A percentile compares a stretch with the other conserved stretches of the same genome.
phyloP scores from a whole-genome alignment of 1,284 basidiomycete species.

The Rhodofomes roseus region DNA sequence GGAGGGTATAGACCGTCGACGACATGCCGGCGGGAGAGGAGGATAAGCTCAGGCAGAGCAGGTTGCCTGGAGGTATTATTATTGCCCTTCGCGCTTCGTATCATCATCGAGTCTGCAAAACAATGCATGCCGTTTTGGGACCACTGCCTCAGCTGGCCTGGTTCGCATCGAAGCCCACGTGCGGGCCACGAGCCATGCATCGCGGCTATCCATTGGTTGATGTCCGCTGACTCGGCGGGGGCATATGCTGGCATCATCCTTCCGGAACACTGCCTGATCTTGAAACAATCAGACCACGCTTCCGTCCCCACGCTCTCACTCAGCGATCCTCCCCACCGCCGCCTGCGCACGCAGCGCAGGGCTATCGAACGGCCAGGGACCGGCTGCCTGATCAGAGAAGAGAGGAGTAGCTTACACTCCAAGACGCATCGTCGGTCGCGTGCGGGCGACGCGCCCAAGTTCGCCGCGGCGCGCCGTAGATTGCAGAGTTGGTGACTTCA shows the following conservation, averaged over 20 bases:
- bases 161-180: slow-evolving; percentile 18
- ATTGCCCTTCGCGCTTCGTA: slow-evolving; percentile 4
- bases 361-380: too few relatives aligned
- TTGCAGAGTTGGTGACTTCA: too few relatives aligned
- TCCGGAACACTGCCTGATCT: slow-evolving; percentile 8
- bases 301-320: slow-evolving; percentile 5
- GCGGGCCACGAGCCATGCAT: slow-evolving; percentile 24
- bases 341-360: background rate
- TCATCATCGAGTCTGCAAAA: slow-evolving; percentile 10
- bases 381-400: too few relatives aligned
- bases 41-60: slow-evolving; percentile 18
- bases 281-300: slow-evolving; percentile 6
- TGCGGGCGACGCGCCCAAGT: too few relatives aligned
- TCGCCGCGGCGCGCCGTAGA: too few relatives aligned
- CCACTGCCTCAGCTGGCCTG: slow-evolving; percentile 10
- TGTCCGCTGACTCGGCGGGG: too few relatives aligned
- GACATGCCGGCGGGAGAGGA: slow-evolving; percentile 27
- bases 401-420: too few relatives aligned
- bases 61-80: slow-evolving; percentile 3
- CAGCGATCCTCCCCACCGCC: slow-evolving; percentile 4
- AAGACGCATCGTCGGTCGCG: too few relatives aligned
- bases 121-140: slow-evolving; percentile 22
- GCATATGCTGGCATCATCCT: slow-evolving; percentile 2
- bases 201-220: slow-evolving; percentile 20
- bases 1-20: slow-evolving; percentile 43